Base-by-base conservation (phyloP, 2,329 filamentous ascomycete species). In the Talaromyces verruculosus region DNA sequence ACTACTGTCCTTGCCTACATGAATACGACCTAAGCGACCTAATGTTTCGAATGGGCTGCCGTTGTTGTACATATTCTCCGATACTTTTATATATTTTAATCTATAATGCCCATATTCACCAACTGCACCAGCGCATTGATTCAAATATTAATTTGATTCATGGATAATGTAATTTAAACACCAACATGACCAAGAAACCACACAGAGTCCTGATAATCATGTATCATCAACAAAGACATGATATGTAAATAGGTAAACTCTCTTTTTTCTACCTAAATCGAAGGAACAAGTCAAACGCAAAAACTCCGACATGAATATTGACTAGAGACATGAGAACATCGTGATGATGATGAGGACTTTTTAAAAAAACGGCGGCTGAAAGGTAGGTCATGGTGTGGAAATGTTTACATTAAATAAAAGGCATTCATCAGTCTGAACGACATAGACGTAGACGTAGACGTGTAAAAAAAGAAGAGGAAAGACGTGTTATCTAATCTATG, bases 401-500 rank as follows among this genome's bases (percentile, higher is more conserved):
- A 45, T 49, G 53, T 58, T 64, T 58, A 58, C 62, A 64, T 64
- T 64, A 64, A 39, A 58, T n/a, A 41, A 60, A 33, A 37, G 25
- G 33, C 62, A 64, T 64, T 64, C 62, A 45, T 64, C 51, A 64
- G 62, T 57, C 39, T 58, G 58, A 6, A 61, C 35, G 35, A 37
- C 33, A 58, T 5, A 65, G 45, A 22, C 10, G 35, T 37, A 37
- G 53, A 58, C 30, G n/a, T 13, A 37, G 35, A 39, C 19, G n/a
- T 57, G 33, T 53, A 53, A 53, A 15, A 15, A 25, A 43, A 30
- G 22, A 60, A 55, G 37, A 30, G 25, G n/a, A 22, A 55, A 62
- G 47, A 61, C 30, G 45, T 58, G 47, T 45, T 55, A 62, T 55
- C 49, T 37, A 62, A 41, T 62, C 80, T 79, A 83, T 73, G 80